Evolutionary conservation across 345 rosid genomes (phyloP).

Genomic region (Isatis tinctoria): DNA sequence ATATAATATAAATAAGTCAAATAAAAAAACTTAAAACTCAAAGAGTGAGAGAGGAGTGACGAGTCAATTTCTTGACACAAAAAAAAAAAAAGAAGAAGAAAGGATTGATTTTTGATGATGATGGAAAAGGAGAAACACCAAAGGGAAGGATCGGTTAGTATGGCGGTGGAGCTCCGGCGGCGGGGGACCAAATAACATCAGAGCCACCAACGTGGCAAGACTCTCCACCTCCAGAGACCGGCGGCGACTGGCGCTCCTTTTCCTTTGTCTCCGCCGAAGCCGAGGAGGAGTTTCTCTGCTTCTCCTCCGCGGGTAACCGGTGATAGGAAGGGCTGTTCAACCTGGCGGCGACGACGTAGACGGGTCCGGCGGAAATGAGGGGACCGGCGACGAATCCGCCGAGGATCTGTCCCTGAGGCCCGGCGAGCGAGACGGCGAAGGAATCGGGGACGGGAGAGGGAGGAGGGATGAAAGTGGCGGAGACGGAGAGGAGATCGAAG

Average conservation of each 20-base stretch:
- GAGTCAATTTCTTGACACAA: neutral
- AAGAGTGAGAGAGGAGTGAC: neutral
- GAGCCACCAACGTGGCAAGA: conserved; percentile 51
- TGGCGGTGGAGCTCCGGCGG: conserved; percentile 56
- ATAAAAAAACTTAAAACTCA: neutral
- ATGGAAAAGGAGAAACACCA: neutral
- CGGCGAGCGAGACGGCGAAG: conserved; percentile 73
- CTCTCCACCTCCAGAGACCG: conserved; percentile 52
- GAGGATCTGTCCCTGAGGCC: conserved; percentile 90
- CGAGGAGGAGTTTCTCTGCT: conserved; percentile 38
- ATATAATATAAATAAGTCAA: neutral
- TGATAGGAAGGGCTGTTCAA: conserved; percentile 70
- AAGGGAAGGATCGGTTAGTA: conserved; percentile 27
- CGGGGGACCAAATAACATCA: conserved; percentile 71
- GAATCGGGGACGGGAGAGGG: conserved; percentile 40
- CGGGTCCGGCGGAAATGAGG: conserved; percentile 57
- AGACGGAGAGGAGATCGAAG: conserved; percentile 80
- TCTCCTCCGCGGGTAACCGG: conserved; percentile 49
- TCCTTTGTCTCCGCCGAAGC: conserved; percentile 44
- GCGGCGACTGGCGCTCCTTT: conserved; percentile 49
- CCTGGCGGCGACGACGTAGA: conserved; percentile 74
- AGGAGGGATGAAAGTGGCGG: conserved; percentile 70
- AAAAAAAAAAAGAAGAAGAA: neutral
- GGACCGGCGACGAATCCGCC: conserved; percentile 83
- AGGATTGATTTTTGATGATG: neutral